phyloP scores from a whole-genome alignment of 805 yeast genomes.

The Ascoidea asiatica region DNA sequence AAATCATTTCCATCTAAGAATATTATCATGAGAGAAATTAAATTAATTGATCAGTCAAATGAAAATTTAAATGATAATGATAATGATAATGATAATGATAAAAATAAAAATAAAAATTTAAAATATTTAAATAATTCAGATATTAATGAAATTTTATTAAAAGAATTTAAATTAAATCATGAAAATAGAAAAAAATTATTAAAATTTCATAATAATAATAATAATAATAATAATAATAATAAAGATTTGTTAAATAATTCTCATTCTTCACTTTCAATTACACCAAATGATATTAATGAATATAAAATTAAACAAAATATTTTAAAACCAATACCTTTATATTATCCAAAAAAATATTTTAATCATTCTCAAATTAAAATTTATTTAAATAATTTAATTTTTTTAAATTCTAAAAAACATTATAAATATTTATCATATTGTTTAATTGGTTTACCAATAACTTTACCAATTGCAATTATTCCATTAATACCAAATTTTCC shows the following conservation, averaged over 20 bases:
- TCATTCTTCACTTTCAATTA: background rate
- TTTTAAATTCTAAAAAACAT: constrained; percentile 15
- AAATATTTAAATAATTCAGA: background rate
- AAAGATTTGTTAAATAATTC: too few species aligned
- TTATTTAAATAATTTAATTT: constrained; percentile 18
- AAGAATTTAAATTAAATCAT: background rate
- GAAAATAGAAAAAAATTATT: background rate
- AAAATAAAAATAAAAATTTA: background rate
- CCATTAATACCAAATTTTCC: constrained; percentile 35
- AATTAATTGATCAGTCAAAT: constrained; percentile 10
- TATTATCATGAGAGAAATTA: constrained; percentile 28
- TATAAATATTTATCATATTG: constrained; percentile 22
- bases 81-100: constrained; percentile 3
- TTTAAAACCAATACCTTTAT: constrained; percentile 7
- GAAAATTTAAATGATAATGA: background rate
- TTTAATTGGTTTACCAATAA: constrained; percentile 27
- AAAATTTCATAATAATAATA: too few species aligned
- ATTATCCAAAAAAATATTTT: constrained; percentile 6
- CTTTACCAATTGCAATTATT: constrained; percentile 27
- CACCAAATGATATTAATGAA: constrained; percentile 1
- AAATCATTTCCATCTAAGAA: constrained; percentile 27
- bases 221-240: too few species aligned
- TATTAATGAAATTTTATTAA: background rate
- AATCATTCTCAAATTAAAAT: constrained; percentile 15
- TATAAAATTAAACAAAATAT: background rate